Base-by-base conservation (phyloP, 2,329 filamentous ascomycete genomes). In the Dactylonectria estremocensis region DNA sequence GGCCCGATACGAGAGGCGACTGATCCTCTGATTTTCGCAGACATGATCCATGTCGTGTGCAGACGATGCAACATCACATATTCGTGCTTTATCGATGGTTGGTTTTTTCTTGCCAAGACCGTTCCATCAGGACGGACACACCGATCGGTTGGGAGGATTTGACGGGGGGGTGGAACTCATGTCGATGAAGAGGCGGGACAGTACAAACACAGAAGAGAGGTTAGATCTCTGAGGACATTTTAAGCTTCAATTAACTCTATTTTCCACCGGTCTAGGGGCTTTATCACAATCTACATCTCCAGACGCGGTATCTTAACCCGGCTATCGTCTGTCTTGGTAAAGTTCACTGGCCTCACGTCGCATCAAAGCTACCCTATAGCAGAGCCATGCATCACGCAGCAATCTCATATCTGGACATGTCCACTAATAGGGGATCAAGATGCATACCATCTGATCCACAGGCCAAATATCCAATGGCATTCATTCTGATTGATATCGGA, bases 1-100 rank as follows among this genome's bases (percentile, higher is more conserved):
- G 20, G n/a, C 49, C 72, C 69, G 72, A 59, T 28, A 37, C n/a
- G 7, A 10, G 16, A 28, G 43, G 49, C 46, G 45, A 13, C 43
- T 52, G 28, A 57, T 61, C 35, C 35, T 53, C 5, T 8, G 16
- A 52, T 37, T 45, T 49, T 28, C 18, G 5, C 45, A 37, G 50
- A 52, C 49, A n/a, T 50, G 22, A 50, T 43, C 37, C 18, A 16
- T 16, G 57, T 61, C 57, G 45, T 57, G 52, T 40, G 52, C 63
- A 37, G 24, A 24, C 4, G 24, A 61, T 61, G 52, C 35, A 20
- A 52, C 45, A 8, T 24, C 40, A 22, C 14, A n/a, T 31, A 48
- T 45, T n/a, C 35, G 24, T 40, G 63, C 43, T 24, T 37, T 48
- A 46, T 7, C 33, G 46, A 7, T 20, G 46, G 48, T 16, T 24